These are phyloP conservation scores for Toxoplasma gondii DNA, from an alignment of 169 alveolate genomes.

Conservation along the genomic window DNA sequence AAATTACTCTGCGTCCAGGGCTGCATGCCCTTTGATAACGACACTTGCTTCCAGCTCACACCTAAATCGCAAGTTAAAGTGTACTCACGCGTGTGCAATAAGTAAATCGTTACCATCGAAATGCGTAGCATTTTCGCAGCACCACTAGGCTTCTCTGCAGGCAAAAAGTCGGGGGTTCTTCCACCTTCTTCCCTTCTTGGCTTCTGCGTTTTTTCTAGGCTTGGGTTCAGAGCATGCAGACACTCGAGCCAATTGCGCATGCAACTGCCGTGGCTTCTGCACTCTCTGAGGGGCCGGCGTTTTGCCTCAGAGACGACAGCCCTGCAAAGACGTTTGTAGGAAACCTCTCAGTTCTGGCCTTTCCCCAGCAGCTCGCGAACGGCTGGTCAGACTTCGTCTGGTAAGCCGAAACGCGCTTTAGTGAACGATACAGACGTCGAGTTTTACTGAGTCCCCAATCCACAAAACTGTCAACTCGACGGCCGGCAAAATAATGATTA, in stretches of 20 bases:
- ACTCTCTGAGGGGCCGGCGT: neutral
- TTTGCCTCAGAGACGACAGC: neutral
- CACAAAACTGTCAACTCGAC: no score
- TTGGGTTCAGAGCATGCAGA: neutral
- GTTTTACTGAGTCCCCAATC: no score
- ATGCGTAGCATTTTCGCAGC: no score
- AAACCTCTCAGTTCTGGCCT: neutral
- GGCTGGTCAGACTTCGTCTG: conserved; percentile 35
- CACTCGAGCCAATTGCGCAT: neutral
- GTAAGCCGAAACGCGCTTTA: neutral
- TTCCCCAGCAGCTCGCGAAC: neutral
- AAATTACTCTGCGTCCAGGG: no score
- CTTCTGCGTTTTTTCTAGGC: neutral
- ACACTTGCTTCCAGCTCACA: no score
- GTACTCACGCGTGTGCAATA: no score
- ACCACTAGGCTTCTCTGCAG: no score
- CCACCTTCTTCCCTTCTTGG: neutral
- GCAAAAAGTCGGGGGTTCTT: no score
- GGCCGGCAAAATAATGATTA: no score
- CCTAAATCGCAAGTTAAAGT: no score
- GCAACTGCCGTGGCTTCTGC: neutral
- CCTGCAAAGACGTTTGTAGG: neutral
- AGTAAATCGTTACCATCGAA: no score
- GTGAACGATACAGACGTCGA: neutral
- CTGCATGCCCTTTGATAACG: no score